Conservation (phyloP, 352 stramenopile genomes). For the Globisporangium takayamanum region DNA sequence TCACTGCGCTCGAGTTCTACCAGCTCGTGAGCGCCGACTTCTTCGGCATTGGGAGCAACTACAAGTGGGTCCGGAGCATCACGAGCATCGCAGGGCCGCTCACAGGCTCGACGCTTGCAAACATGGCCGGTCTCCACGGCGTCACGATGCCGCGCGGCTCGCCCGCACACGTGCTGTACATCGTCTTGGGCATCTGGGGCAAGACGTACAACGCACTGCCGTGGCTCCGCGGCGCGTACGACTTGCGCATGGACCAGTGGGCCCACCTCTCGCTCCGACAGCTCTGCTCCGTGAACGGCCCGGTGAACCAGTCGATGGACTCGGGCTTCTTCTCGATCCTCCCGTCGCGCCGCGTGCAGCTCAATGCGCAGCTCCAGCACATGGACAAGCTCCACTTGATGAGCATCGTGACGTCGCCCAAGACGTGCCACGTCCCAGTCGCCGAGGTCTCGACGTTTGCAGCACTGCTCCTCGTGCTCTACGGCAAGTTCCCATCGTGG, state of each 20-base stretch:
- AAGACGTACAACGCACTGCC: conserved; percentile 38
- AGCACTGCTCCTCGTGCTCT: conserved; percentile 2
- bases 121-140: conserved; percentile 38
- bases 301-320: conserved; percentile 33
- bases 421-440: conserved; percentile 1
- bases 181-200: conserved; percentile 34
- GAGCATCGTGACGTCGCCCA: conserved; percentile 56
- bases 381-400: conserved; percentile 59
- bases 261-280: conserved; percentile 24
- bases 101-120: conserved; percentile 44
- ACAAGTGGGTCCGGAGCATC: conserved; percentile 55
- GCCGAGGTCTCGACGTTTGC: conserved; percentile 27
- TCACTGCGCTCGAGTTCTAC: conserved; percentile 65
- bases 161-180: conserved; percentile 28
- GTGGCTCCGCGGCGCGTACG: conserved; percentile 28
- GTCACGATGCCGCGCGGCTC: conserved; percentile 23
- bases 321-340: conserved; percentile 37
- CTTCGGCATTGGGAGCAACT: conserved; percentile 41
- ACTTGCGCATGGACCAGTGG: conserved; percentile 64
- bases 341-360: conserved; percentile 34
- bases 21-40: conserved; percentile 54
- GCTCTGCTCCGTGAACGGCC: conserved; percentile 38
- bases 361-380: conserved; percentile 40
- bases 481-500: conserved; percentile 17
- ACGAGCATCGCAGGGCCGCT: conserved; percentile 50